Evolutionary conservation across 176 grass and related monocot genomes (phyloP).

Genomic region (Cenchrus fungigraminus): DNA sequence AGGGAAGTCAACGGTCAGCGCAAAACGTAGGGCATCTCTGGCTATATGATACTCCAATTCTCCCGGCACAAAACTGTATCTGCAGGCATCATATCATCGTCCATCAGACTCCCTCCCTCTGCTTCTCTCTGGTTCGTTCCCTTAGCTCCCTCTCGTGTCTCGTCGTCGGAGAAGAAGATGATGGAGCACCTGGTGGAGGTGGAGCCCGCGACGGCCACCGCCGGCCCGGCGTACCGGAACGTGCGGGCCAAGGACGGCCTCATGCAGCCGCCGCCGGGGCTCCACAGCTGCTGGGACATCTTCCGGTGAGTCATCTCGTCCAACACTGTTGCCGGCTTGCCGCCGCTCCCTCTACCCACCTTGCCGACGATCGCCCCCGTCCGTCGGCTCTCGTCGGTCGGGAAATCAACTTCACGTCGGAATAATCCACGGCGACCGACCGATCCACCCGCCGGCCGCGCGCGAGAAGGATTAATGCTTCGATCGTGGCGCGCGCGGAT

Average conservation of each 20-base stretch:
- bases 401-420: not conserved
- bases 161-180: not conserved
- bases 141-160: no score
- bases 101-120: no score
- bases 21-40: not conserved
- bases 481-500: not conserved
- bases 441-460: not conserved
- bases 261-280: constrained; percentile 36
- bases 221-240: constrained; percentile 75
- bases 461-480: not conserved
- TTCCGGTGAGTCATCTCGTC: constrained; percentile 56
- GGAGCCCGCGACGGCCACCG: constrained; percentile 55
- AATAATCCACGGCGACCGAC: not conserved
- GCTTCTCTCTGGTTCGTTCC: no score
- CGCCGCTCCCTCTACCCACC: not conserved
- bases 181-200: constrained; percentile 81
- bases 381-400: not conserved
- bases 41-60: not conserved
- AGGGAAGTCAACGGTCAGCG: not conserved
- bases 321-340: not conserved
- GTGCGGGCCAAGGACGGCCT: constrained; percentile 71
- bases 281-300: constrained; percentile 80
- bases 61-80: not conserved
- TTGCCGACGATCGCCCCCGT: not conserved
- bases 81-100: not conserved